Evolutionary conservation across 805 yeast genomes (phyloP).

Genomic region (Saturnispora silvae): DNA sequence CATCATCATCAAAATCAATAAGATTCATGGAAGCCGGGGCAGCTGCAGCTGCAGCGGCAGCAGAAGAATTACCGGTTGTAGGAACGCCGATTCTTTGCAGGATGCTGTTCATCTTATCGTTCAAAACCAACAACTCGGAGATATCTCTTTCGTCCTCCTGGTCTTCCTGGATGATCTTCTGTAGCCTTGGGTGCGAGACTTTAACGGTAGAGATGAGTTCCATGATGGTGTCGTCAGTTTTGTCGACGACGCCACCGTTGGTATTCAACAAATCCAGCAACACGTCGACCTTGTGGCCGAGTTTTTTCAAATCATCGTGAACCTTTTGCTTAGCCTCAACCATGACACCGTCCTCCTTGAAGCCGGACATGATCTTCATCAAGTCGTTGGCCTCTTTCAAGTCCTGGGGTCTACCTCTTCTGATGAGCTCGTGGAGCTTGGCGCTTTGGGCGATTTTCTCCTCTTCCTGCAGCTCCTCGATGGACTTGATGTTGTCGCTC

Average conservation of each 20-base stretch:
- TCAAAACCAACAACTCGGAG: constrained; percentile 51
- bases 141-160: constrained; percentile 55
- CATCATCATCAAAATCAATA: constrained; percentile 51
- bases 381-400: constrained; percentile 91
- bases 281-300: constrained; percentile 77
- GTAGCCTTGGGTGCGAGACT: constrained; percentile 77
- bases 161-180: constrained; percentile 75
- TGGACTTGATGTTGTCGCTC: constrained; percentile 72
- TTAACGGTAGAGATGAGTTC: constrained; percentile 74
- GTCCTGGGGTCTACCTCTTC: constrained; percentile 93
- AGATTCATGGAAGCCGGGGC: constrained; percentile 27
- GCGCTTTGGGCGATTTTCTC: constrained; percentile 91
- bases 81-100: constrained; percentile 56
- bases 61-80: constrained; percentile 48
- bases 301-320: constrained; percentile 71
- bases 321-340: constrained; percentile 70
- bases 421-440: constrained; percentile 86
- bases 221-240: constrained; percentile 56
- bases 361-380: constrained; percentile 98
- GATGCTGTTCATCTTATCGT: constrained; percentile 65
- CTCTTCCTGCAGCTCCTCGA: constrained; percentile 85
- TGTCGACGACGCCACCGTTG: constrained; percentile 30
- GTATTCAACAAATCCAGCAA: constrained; percentile 74
- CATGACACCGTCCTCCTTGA: constrained; percentile 66
- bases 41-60: constrained; percentile 19